phyloP scores from a whole-genome alignment of 352 stramenopile species.

The Phytophthora cryptogea region DNA sequence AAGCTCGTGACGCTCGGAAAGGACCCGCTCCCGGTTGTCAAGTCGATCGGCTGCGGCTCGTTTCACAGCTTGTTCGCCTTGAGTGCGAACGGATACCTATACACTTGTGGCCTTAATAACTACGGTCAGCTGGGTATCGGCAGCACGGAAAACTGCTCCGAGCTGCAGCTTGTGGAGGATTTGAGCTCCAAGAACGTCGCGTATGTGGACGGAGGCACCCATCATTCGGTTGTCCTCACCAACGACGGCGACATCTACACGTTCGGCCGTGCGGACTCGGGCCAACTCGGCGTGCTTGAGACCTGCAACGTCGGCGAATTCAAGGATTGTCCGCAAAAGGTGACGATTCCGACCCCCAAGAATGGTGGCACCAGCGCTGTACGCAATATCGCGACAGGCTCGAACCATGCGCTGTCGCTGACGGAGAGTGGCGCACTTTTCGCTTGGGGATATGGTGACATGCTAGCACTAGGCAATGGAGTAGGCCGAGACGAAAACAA shows the following conservation, averaged over 20 bases:
- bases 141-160: conserved; percentile 70
- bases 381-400: conserved; percentile 69
- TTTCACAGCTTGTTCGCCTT: conserved; percentile 87
- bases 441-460: conserved; percentile 94
- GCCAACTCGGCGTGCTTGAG: conserved; percentile 90
- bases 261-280: conserved; percentile 94
- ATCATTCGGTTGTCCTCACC: conserved; percentile 93
- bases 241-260: conserved; percentile 88
- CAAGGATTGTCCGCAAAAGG: conserved; percentile 78
- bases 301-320: conserved; percentile 77
- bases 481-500: conserved; percentile 80
- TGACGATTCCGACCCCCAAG: conserved; percentile 48
- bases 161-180: conserved; percentile 78
- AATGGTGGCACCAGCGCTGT: conserved; percentile 34
- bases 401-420: conserved; percentile 88
- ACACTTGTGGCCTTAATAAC: conserved; percentile 94
- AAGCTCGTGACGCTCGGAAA: conserved; percentile 64
- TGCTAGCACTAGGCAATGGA: conserved; percentile 89
- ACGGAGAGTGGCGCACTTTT: conserved; percentile 80
- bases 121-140: conserved; percentile 97
- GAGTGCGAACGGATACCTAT: conserved; percentile 81
- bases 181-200: conserved; percentile 67
- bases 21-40: conserved; percentile 55
- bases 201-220: conserved; percentile 88
- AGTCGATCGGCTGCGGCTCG: conserved; percentile 87